Evolutionary conservation across 176 grass and related monocot species (phyloP).

Genomic region (Paspalum notatum): DNA sequence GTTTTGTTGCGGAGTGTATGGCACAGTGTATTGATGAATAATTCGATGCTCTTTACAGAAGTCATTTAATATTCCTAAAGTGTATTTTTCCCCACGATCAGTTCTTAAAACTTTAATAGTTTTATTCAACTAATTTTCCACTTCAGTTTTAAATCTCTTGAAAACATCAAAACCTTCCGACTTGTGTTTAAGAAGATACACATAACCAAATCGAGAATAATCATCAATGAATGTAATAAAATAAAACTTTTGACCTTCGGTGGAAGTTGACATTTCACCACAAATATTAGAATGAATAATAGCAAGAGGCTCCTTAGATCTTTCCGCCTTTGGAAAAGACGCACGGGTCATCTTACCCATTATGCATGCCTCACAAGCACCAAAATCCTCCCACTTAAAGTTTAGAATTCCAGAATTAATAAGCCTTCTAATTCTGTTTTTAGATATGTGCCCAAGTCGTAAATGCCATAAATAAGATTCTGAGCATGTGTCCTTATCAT

Average conservation of each 20-base stretch:
- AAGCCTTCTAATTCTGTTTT: conserved; percentile 29
- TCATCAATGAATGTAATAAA: conserved; percentile 19
- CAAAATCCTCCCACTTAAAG: conserved; percentile 25
- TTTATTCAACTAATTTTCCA: conserved; percentile 19
- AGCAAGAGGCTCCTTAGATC: too few relatives aligned
- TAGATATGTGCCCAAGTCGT: conserved; percentile 8
- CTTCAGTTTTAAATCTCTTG: conserved; percentile 12
- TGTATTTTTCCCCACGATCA: conserved; percentile 14
- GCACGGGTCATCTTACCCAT: too few relatives aligned
- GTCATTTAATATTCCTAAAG: conserved; percentile 7
- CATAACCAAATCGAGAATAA: conserved; percentile 10
- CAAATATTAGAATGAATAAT: conserved; percentile 24
- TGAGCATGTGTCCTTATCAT: background rate
- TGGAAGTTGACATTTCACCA: background rate
- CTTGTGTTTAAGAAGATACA: conserved; percentile 25
- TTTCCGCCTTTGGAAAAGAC: too few relatives aligned
- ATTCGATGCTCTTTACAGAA: conserved; percentile 20
- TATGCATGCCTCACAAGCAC: background rate
- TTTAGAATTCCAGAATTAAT: conserved; percentile 37
- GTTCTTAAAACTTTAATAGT: conserved; percentile 30
- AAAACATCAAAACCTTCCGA: conserved; percentile 18
- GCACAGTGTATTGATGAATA: conserved; percentile 17
- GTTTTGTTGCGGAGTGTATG: conserved; percentile 1
- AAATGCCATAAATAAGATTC: conserved; percentile 17
- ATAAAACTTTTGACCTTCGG: background rate